Evolutionary conservation across 2,329 filamentous ascomycete species (phyloP).

Genomic region (Scedosporium minutisporum): DNA sequence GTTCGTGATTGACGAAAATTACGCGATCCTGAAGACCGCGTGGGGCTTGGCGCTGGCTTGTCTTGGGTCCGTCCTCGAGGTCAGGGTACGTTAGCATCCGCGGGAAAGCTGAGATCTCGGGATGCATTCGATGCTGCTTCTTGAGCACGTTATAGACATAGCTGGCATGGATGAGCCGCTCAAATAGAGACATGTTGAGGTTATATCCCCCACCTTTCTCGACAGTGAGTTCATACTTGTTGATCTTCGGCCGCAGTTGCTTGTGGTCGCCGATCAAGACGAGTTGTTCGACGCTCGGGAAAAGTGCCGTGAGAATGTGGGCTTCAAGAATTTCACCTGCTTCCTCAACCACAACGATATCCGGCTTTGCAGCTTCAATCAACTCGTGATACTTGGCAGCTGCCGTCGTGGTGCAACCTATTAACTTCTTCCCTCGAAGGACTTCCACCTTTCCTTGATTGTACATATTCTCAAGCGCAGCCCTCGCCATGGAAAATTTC

Average conservation of each 20-base stretch:
- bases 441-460: constrained; percentile 29
- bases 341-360: constrained; percentile 59
- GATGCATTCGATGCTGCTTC: constrained; percentile 59
- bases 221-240: constrained; percentile 48
- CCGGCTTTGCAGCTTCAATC: constrained; percentile 42
- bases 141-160: constrained; percentile 43
- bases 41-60: constrained; percentile 33
- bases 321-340: constrained; percentile 62
- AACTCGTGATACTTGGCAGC: constrained; percentile 52
- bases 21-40: constrained; percentile 51
- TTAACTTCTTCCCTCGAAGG: constrained; percentile 47
- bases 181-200: constrained; percentile 48
- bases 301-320: constrained; percentile 47
- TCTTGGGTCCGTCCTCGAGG: constrained; percentile 44
- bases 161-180: constrained; percentile 50
- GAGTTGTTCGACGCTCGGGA: constrained; percentile 46
- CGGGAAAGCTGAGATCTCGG: constrained; percentile 54
- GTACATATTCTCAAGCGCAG: constrained; percentile 31
- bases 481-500: constrained; percentile 31
- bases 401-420: constrained; percentile 62
- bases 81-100: constrained; percentile 51
- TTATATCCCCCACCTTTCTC: constrained; percentile 42
- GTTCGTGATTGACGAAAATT: constrained; percentile 55
- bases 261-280: constrained; percentile 66
- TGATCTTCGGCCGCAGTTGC: constrained; percentile 60